Percentiles rank a stretch among this genome's conserved stretches.
Conservation (phyloP, 2,329 filamentous ascomycete genomes). For the Verticillium longisporum region DNA sequence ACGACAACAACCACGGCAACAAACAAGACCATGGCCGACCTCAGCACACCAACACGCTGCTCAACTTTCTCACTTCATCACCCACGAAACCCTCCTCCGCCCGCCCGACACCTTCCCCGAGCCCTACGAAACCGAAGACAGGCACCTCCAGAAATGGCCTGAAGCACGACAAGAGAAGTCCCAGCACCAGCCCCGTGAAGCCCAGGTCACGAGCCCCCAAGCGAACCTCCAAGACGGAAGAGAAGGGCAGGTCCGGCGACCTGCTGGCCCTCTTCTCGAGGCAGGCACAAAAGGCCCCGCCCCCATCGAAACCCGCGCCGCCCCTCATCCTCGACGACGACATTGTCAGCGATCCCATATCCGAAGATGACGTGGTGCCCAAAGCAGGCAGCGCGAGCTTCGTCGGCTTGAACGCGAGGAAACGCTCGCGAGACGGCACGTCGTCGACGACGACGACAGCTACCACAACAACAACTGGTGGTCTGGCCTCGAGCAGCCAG, state of each 20-base stretch:
- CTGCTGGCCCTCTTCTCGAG: constrained; percentile 55
- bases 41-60: constrained; percentile 35
- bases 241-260: constrained; percentile 48
- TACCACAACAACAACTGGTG: constrained; percentile 4
- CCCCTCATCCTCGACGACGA: constrained; percentile 32
- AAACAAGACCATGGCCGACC: constrained; percentile 23
- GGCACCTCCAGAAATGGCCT: constrained; percentile 21
- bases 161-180: constrained; percentile 23
- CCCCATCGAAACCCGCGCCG: constrained; percentile 6
- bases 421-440: constrained; percentile 36
- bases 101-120: constrained; percentile 28
- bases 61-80: constrained; percentile 47
- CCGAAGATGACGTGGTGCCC: constrained; percentile 52
- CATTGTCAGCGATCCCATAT: constrained; percentile 50
- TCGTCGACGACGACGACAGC: neutral
- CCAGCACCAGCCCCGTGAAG: constrained; percentile 40
- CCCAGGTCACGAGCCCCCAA: constrained; percentile 30
- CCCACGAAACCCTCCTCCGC: constrained; percentile 19
- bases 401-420: constrained; percentile 49
- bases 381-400: constrained; percentile 40
- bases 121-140: constrained; percentile 27
- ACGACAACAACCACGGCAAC: no score
- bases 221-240: constrained; percentile 27
- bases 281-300: constrained; percentile 43
- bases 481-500: constrained; percentile 31